Evolutionary conservation across 176 grass and related monocot species (phyloP), one percentile per base, ranked within the genome.

Genomic region (Oryza australiensis): DNA sequence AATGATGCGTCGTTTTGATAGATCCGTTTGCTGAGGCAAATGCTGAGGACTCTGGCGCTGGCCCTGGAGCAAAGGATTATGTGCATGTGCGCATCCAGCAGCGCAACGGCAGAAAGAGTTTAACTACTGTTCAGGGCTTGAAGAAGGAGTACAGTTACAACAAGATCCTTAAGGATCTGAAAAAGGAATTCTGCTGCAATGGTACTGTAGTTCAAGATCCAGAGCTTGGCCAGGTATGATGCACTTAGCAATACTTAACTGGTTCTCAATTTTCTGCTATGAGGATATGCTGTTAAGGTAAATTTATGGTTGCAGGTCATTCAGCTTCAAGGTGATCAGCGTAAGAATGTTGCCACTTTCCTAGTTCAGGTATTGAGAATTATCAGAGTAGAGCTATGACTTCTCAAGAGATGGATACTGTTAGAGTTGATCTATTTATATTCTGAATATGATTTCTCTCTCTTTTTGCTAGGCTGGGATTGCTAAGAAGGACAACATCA

Each of bases 121-220:
- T 93, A 78, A 93, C 91, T 27, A 93, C 91, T 62, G 88, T 93
- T 14, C 91, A 93, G 85, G 91, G 91, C 62, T 51, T 93, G 16
- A 90, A 90, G 85, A 90, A 93, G 75, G 91, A 93, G 45, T 93
- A 68, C 74, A 93, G 91, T 33, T 93, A 93, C 74, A 93, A 85
- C 77, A 93, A 87, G 82, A 93, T 93, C 77, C 86, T 93, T 63
- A 93, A 93, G 91, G 91, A 93, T 93, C 91, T 93, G 78, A 93
- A 93, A 72, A 93, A 90, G 74, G 91, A 93, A 71, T 93, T 93
- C 77, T 93, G 91, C 82, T 93, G 91, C 75, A 93, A 93, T 93
- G 91, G 91, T 79, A 93, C 85, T 73, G 91, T 93, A 73, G 91
- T 93, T 60, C 85, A 93, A 85, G 91, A 93, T 34, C 74, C 85